A percentile compares a stretch with the other conserved stretches of the same genome.
phyloP scores from a whole-genome alignment of 192 early-diverging fungal genomes.

The Entophlyctis luteolus region DNA sequence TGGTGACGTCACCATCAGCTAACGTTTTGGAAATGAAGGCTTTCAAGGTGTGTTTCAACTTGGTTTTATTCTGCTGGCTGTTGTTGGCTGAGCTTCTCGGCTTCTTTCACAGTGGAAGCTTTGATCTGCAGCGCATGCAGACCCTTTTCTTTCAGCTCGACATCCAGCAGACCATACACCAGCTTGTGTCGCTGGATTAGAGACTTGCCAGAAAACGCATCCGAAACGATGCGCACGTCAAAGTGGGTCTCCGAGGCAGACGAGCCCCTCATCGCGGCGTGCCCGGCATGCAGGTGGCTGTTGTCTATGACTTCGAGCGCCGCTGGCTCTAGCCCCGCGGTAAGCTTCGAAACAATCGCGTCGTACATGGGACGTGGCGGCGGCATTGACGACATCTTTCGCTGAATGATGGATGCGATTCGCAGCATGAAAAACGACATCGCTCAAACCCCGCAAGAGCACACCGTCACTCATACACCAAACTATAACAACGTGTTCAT shows the following conservation, averaged over 20 bases:
- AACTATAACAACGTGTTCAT: no score
- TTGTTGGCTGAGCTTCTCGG: no score
- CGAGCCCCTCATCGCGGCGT: constrained; percentile 64
- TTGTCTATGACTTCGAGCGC: constrained; percentile 71
- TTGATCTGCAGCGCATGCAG: constrained; percentile 75
- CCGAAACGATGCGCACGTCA: constrained; percentile 64
- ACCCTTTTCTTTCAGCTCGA: constrained; percentile 57
- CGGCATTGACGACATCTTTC: no score
- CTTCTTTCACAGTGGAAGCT: constrained; percentile 68
- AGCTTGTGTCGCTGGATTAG: constrained; percentile 42
- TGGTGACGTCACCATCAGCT: no score
- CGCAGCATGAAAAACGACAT: no score
- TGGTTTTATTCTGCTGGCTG: no score
- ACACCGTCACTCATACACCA: no score
- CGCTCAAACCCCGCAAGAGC: no score
- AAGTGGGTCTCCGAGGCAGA: constrained; percentile 79
- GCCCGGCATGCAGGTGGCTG: constrained; percentile 71
- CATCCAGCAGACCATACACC: constrained; percentile 63
- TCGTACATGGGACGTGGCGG: not conserved
- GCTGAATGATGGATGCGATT: no score
- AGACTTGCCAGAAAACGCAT: constrained; percentile 54
- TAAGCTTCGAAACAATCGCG: constrained; percentile 27
- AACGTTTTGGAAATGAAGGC: no score
- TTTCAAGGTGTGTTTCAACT: no score
- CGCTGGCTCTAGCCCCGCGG: constrained; percentile 51